Evolutionary conservation across 176 grass and related monocot species (phyloP), one percentile per base, ranked within the genome.

Genomic region (Saccharum officinarum): DNA sequence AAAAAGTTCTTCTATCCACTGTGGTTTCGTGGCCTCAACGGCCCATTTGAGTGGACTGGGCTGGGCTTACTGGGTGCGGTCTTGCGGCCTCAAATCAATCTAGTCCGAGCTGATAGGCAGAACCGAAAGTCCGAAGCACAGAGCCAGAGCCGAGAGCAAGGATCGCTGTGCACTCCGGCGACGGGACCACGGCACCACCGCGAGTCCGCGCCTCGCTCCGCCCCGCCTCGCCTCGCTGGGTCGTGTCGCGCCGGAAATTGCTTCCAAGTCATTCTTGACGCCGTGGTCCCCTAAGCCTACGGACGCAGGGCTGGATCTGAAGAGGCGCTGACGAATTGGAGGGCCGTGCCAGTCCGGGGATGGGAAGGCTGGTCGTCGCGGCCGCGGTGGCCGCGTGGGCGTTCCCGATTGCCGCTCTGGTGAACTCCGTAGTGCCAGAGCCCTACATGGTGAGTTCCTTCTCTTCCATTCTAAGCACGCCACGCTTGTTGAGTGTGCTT

Each of bases 391-490:
- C 85, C 9, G 78, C 45, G 2, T 95, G 93, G 93, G 85, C 80
- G 1, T 45, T 95, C 55, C 93, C 85, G 39, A 66, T 90, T 5
- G 86, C 80, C 2, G 55, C 76, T 47, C 78, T 95, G 79, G 88
- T 98, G 70, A 65, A 94, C 75, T 85, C 77, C 62, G 30, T 92
- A 76, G 90, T 92, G 77, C 91, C 93, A 36, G 59, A 90, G 37
- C 89, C 93, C 15, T 98, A 95, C 83, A 94, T 98, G 96, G 96
- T 98, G 78, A 82, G 12, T 22, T 34, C 28, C 45, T 45, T 42
- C 34, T 65, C 52, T 28, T 73, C 46, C 46, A 2, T 36, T 63
- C 37, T 46, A 12, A 1, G 25, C 26, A 42, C 28, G 23, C 14
- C 44, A 63, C 10, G 37, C 14, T 26, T 44, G n/a, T 25, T 23